Conservation (phyloP, 352 stramenopile species). For the Sclerospora graminicola region DNA sequence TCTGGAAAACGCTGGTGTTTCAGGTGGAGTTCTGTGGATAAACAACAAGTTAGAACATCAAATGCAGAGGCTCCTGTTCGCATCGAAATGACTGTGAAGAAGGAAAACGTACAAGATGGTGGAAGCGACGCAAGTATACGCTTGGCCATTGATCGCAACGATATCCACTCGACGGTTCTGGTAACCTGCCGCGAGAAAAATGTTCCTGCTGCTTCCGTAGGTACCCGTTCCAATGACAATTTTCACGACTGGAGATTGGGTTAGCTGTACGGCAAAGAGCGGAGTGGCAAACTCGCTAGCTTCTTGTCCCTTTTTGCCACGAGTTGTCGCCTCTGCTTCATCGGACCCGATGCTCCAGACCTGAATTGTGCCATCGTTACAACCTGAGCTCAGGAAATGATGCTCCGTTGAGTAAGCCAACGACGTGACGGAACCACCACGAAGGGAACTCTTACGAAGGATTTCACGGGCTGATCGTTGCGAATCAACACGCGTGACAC, state of each 20-base stretch:
- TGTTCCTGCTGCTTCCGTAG: constrained; percentile 9
- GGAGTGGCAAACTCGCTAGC: constrained; percentile 17
- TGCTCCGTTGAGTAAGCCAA: constrained; percentile 46
- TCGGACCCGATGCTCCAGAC: constrained; percentile 47
- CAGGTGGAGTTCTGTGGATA: constrained; percentile 24
- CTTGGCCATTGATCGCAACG: constrained; percentile 25
- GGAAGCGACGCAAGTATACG: constrained; percentile 20
- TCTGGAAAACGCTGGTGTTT: constrained; percentile 40
- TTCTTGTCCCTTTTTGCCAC: constrained; percentile 11
- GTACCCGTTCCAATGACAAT: constrained; percentile 26
- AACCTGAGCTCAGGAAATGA: constrained; percentile 46
- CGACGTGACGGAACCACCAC: constrained; percentile 36
- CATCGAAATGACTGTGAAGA: no score
- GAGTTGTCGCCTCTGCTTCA: constrained; percentile 26
- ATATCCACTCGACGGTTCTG: constrained; percentile 51
- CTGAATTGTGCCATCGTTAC: constrained; percentile 53
- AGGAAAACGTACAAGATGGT: constrained; percentile 13
- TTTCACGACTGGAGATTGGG: constrained; percentile 31
- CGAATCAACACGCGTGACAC: constrained; percentile 37
- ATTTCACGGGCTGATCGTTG: constrained; percentile 57
- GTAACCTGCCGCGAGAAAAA: constrained; percentile 37
- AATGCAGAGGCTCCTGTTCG: no score
- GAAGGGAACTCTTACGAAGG: constrained; percentile 49
- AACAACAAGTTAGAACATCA: not conserved
- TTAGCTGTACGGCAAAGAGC: constrained; percentile 25